phyloP scores from a whole-genome alignment of 768 basidiomycete genomes.

The Pleurotus sapidus region DNA sequence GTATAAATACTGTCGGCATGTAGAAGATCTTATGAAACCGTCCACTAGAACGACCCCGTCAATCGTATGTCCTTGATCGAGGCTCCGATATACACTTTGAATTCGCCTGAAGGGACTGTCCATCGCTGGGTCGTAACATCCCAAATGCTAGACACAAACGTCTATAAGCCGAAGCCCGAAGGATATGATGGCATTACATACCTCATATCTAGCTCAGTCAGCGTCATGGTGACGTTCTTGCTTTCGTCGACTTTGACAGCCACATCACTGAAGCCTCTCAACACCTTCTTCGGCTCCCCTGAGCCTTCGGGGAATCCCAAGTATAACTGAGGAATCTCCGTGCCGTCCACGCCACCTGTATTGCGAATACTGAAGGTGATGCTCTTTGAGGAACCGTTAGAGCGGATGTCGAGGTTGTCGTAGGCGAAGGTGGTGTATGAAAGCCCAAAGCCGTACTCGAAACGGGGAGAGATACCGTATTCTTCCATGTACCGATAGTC shows the following conservation, averaged over 20 bases:
- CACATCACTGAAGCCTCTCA: slow-evolving; percentile 68
- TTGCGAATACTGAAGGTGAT: slow-evolving; percentile 69
- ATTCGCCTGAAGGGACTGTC: slow-evolving; percentile 46
- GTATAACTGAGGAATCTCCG: slow-evolving; percentile 75
- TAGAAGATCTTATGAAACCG: not conserved
- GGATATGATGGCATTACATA: slow-evolving; percentile 14
- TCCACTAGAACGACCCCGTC: slow-evolving; percentile 24
- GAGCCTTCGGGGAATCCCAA: slow-evolving; percentile 60
- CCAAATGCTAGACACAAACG: slow-evolving; percentile 38
- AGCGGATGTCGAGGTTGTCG: slow-evolving; percentile 46
- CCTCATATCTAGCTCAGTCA: slow-evolving; percentile 47
- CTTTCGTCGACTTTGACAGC: slow-evolving; percentile 45
- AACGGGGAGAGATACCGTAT: slow-evolving; percentile 74
- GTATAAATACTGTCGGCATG: too few relatives aligned
- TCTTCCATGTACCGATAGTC: slow-evolving; percentile 28
- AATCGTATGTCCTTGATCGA: slow-evolving; percentile 46
- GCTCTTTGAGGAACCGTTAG: slow-evolving; percentile 34
- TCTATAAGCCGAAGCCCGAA: not conserved
- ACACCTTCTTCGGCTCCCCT: slow-evolving; percentile 67
- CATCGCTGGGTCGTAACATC: slow-evolving; percentile 49
- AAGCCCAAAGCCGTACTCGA: slow-evolving; percentile 88
- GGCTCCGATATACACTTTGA: slow-evolving; percentile 50
- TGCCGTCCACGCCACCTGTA: slow-evolving; percentile 54
- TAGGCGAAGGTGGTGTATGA: slow-evolving; percentile 84
- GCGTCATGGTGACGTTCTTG: slow-evolving; percentile 44